Evolutionary conservation across 495 filamentous ascomycete species (phyloP).

Genomic region (Pseudoneurospora amorphoporcata): DNA sequence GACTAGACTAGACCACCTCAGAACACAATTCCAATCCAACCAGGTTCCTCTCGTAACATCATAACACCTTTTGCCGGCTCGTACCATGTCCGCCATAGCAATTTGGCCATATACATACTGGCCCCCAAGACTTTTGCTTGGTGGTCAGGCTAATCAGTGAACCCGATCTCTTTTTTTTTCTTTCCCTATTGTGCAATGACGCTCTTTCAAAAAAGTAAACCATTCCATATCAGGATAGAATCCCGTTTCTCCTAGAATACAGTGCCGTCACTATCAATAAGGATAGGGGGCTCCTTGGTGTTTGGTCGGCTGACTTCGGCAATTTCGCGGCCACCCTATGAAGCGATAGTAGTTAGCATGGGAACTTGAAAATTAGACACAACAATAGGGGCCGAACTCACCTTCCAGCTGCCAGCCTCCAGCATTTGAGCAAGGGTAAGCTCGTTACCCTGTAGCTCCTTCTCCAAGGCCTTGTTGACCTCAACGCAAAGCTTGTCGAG

Average conservation of each 20-base stretch:
- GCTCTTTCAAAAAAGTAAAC: not conserved
- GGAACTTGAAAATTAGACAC: not conserved
- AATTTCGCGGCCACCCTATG: conserved; percentile 85
- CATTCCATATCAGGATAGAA: not conserved
- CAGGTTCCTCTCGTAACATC: not conserved
- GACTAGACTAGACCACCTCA: not conserved
- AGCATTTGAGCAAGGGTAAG: conserved; percentile 69
- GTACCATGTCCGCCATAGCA: not conserved
- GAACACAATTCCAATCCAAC: not conserved
- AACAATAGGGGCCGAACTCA: conserved; percentile 24
- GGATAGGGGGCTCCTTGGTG: conserved; percentile 92
- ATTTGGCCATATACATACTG: not conserved
- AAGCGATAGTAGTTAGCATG: conserved; percentile 19
- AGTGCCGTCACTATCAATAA: conserved; percentile 92
- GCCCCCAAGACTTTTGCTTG: not conserved
- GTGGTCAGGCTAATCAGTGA: not conserved
- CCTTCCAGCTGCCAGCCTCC: conserved; percentile 95
- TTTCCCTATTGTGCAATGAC: not conserved
- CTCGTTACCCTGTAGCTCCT: conserved; percentile 42
- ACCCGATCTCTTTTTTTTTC: not conserved
- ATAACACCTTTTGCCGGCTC: not conserved
- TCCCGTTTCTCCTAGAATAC: conserved; percentile 55
- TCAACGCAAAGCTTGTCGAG: conserved; percentile 64
- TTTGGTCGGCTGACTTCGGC: conserved; percentile 93
- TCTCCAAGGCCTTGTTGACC: conserved; percentile 52